phyloP scores from a whole-genome alignment of 352 stramenopile genomes.

The Pythium phragmiticola region DNA sequence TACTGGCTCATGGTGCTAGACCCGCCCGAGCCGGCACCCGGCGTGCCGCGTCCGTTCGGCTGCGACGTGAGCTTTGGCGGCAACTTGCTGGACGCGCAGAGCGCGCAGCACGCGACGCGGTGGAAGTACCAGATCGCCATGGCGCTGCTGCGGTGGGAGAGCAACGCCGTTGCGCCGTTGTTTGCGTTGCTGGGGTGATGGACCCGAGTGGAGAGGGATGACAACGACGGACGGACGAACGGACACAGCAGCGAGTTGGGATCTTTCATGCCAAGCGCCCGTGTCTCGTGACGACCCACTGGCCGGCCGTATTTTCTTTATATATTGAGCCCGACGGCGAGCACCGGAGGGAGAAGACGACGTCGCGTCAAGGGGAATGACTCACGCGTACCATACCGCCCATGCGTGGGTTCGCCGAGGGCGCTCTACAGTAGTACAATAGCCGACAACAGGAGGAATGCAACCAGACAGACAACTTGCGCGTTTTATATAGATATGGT shows the following conservation, averaged over 20 bases:
- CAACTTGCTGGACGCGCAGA: constrained; percentile 63
- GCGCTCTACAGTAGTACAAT: constrained; percentile 2
- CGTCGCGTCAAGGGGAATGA: background rate
- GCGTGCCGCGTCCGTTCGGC: constrained; percentile 7
- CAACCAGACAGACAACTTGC: background rate
- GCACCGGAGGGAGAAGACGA: background rate
- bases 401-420: background rate
- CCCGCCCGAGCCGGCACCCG: constrained; percentile 19
- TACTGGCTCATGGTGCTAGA: constrained; percentile 77
- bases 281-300: background rate
- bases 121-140: constrained; percentile 87
- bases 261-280: background rate
- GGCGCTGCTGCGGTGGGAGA: constrained; percentile 74
- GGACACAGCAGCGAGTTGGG: background rate
- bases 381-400: too few relatives aligned
- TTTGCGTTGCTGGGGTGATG: constrained; percentile 61
- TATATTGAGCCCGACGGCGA: constrained; percentile 15
- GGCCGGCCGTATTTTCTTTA: constrained; percentile 11
- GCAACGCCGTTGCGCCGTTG: constrained; percentile 69
- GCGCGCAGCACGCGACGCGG: constrained; percentile 54
- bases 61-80: constrained; percentile 74
- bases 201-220: background rate
- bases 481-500: too few relatives aligned
- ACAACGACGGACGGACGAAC: background rate
- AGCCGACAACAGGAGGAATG: constrained; percentile 8